Evolutionary conservation across 768 basidiomycete genomes (phyloP).

Genomic region (Pulveroboletus sp.): DNA sequence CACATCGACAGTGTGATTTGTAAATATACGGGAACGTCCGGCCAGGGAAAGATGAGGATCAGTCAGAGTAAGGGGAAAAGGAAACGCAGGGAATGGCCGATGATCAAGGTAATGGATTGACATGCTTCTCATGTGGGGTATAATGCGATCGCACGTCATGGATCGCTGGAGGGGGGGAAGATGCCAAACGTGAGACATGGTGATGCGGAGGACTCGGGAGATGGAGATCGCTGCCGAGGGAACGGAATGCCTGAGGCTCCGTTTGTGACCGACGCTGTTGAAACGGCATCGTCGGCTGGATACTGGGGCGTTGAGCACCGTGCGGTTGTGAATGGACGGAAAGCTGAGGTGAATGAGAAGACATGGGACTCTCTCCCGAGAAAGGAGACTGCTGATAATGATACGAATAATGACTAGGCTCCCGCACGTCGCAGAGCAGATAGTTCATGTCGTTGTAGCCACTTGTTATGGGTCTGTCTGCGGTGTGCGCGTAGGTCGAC

Average conservation of each 20-base stretch:
- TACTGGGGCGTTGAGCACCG: conserved; percentile 33
- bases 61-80: conserved; percentile 15
- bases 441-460: conserved; percentile 47
- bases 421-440: conserved; percentile 42
- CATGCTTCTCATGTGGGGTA: conserved; percentile 42
- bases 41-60: conserved; percentile 18
- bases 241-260: conserved; percentile 50
- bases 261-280: conserved; percentile 54
- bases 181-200: conserved; percentile 38
- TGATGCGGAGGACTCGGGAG: conserved; percentile 43
- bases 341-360: conserved; percentile 41
- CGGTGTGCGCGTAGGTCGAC: conserved; percentile 43
- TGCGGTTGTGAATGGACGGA: conserved; percentile 34
- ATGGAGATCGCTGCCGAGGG: conserved; percentile 46
- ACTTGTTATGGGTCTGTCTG: conserved; percentile 46
- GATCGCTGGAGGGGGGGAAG: conserved; percentile 38
- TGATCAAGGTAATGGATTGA: conserved; percentile 44
- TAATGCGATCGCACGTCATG: conserved; percentile 35
- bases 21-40: conserved; percentile 29
- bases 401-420: conserved; percentile 47
- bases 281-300: conserved; percentile 46
- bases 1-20: conserved; percentile 26
- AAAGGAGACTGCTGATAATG: conserved; percentile 50
- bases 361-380: conserved; percentile 38
- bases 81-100: conserved; percentile 16